Percentiles rank a stretch among this genome's conserved stretches.
Evolutionary conservation across 202 grass and related monocot species (phyloP).

Genomic region (Brachypodium distachyon): DNA sequence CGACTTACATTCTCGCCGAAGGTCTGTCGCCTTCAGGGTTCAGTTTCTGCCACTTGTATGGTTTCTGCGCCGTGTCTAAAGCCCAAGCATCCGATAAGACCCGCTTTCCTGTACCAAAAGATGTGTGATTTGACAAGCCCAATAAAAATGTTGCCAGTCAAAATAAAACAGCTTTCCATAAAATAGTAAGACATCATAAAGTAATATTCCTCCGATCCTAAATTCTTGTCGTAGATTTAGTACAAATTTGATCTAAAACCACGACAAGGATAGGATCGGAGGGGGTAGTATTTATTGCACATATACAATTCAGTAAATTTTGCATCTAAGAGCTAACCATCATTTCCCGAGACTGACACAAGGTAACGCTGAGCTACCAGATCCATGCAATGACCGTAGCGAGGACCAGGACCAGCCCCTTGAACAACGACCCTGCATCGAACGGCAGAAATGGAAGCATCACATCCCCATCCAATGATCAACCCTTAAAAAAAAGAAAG

Average conservation of each 20-base stretch:
- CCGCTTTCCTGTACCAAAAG: slow-evolving; percentile 63
- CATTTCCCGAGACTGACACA: slow-evolving; percentile 86
- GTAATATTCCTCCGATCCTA: no score
- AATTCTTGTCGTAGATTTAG: no score
- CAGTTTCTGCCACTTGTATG: slow-evolving; percentile 98
- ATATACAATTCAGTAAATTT: not conserved
- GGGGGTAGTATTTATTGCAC: not conserved
- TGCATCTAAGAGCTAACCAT: slow-evolving; percentile 46
- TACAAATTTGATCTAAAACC: no score
- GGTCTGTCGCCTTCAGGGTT: slow-evolving; percentile 94
- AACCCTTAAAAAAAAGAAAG: not conserved
- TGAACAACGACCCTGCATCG: slow-evolving; percentile 78
- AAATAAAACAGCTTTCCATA: not conserved
- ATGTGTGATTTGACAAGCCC: not conserved
- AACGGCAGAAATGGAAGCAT: slow-evolving; percentile 4
- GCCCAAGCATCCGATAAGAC: slow-evolving; percentile 91
- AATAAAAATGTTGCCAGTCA: not conserved
- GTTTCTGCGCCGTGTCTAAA: slow-evolving; percentile 95
- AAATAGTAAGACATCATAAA: not conserved
- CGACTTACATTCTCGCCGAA: slow-evolving; percentile 87
- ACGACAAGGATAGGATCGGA: no score
- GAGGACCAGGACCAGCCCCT: slow-evolving; percentile 83
- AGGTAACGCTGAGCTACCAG: slow-evolving; percentile 87
- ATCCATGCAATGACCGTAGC: slow-evolving; percentile 97
- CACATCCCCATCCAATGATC: not conserved